These are phyloP conservation scores for Penicillium glabrum DNA, from an alignment of 2,329 filamentous ascomycete species.

Conservation along the genomic window DNA sequence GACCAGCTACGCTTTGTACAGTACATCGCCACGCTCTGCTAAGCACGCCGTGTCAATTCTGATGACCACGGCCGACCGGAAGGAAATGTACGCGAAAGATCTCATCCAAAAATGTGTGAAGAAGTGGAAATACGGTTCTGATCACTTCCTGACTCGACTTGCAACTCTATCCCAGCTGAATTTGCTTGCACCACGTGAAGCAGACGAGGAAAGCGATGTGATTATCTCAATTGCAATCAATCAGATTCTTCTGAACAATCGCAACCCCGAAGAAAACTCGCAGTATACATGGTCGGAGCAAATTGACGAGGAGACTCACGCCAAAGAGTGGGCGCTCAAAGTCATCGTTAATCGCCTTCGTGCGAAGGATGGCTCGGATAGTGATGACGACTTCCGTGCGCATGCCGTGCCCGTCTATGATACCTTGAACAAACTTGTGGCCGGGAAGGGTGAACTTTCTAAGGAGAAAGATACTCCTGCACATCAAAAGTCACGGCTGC, in stretches of 20 bases:
- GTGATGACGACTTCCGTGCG: constrained; percentile 47
- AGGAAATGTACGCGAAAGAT: constrained; percentile 82
- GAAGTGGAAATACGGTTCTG: constrained; percentile 69
- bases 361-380: constrained; percentile 55
- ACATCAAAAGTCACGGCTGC: constrained; percentile 75
- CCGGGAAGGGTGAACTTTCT: constrained; percentile 75
- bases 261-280: constrained; percentile 54
- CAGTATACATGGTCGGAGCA: constrained; percentile 67
- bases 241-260: constrained; percentile 70
- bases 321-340: constrained; percentile 81
- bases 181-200: constrained; percentile 69
- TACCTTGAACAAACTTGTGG: constrained; percentile 74
- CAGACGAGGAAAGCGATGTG: constrained; percentile 71
- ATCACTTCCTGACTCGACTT: constrained; percentile 67
- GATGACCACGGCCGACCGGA: constrained; percentile 72
- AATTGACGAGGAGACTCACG: constrained; percentile 76
- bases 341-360: constrained; percentile 84
- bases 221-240: constrained; percentile 77
- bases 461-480: constrained; percentile 73
- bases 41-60: constrained; percentile 94
- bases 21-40: constrained; percentile 75
- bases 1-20: constrained; percentile 78
- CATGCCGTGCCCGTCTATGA: constrained; percentile 69
- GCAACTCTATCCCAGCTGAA: constrained; percentile 65
- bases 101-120: constrained; percentile 74